A percentile compares a stretch with the other conserved stretches of the same genome.
Evolutionary conservation across 2,329 filamentous ascomycete genomes (phyloP).

Genomic region (Fusarium sp.): DNA sequence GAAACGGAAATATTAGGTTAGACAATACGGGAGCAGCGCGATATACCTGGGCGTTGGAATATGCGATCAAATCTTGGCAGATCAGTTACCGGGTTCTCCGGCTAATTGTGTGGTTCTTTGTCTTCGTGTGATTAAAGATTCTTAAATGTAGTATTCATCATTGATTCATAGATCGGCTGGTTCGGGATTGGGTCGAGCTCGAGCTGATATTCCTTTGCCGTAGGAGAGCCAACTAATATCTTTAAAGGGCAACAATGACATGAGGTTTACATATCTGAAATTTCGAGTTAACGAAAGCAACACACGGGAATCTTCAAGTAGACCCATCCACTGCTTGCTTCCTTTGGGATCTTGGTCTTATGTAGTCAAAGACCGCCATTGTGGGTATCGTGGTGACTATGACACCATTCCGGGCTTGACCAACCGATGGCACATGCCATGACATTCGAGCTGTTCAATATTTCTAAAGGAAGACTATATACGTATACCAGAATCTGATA

Average conservation of each 20-base stretch:
- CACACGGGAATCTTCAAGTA: background rate
- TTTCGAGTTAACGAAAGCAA: background rate
- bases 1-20: slow-evolving; percentile 4
- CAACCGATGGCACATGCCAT: background rate
- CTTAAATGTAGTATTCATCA: background rate
- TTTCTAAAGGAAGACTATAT: background rate
- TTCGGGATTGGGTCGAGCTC: background rate
- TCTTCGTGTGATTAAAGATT: background rate
- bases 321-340: background rate
- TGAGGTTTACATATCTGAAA: background rate
- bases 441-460: background rate
- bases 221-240: background rate
- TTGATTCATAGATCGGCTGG: background rate
- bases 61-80: background rate
- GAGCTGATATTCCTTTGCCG: background rate
- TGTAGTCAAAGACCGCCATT: background rate
- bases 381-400: background rate
- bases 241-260: background rate
- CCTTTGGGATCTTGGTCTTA: background rate
- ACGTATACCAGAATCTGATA: no score
- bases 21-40: slow-evolving; percentile 24
- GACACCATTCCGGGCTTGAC: background rate
- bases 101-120: background rate
- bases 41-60: slow-evolving; percentile 26
- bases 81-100: background rate